Percentiles rank a stretch among this genome's conserved stretches.
These are phyloP conservation scores for Lactarius hatsudake DNA, from an alignment of 768 basidiomycete species.

Conservation along the genomic window DNA sequence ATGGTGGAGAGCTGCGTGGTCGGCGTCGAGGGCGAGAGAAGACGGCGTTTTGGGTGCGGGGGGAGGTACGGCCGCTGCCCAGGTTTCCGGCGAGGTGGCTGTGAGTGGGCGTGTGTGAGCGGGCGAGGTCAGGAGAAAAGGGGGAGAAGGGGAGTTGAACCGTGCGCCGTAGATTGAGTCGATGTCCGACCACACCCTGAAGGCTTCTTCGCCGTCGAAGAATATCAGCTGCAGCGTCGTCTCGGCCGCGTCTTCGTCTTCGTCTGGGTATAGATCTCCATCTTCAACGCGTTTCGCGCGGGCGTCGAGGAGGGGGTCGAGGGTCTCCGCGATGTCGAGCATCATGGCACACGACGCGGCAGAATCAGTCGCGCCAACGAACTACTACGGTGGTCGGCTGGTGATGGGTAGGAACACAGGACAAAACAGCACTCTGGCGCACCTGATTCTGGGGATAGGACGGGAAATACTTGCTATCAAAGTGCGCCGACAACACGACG, in stretches of 20 bases:
- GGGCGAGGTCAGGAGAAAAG: background rate
- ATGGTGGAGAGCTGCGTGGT: slow-evolving; percentile 71
- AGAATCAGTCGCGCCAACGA: slow-evolving; percentile 96
- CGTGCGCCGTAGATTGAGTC: slow-evolving; percentile 97
- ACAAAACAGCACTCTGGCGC: slow-evolving; percentile 26
- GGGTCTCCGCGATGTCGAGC: slow-evolving; percentile 83
- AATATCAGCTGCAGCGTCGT: slow-evolving; percentile 91
- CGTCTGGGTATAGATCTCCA: slow-evolving; percentile 48
- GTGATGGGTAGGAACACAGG: background rate
- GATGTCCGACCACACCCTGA: slow-evolving; percentile 79
- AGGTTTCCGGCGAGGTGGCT: slow-evolving; percentile 88
- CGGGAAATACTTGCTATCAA: slow-evolving; percentile 87
- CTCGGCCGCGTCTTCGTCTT: slow-evolving; percentile 77
- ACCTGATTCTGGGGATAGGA: slow-evolving; percentile 74
- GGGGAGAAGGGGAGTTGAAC: slow-evolving; percentile 45
- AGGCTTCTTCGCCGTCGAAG: slow-evolving; percentile 98
- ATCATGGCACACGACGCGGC: slow-evolving; percentile 94
- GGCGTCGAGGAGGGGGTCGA: slow-evolving; percentile 68
- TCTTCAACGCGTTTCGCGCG: slow-evolving; percentile 54
- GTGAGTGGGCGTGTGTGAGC: slow-evolving; percentile 1
- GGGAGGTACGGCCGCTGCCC: slow-evolving; percentile 68
- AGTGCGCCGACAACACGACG: slow-evolving; percentile 88
- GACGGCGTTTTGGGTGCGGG: slow-evolving; percentile 56
- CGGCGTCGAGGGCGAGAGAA: slow-evolving; percentile 42
- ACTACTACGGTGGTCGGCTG: slow-evolving; percentile 47